Evolutionary conservation across 208 protist species (phyloP).

Genomic region (Wallacemonas sp.): DNA sequence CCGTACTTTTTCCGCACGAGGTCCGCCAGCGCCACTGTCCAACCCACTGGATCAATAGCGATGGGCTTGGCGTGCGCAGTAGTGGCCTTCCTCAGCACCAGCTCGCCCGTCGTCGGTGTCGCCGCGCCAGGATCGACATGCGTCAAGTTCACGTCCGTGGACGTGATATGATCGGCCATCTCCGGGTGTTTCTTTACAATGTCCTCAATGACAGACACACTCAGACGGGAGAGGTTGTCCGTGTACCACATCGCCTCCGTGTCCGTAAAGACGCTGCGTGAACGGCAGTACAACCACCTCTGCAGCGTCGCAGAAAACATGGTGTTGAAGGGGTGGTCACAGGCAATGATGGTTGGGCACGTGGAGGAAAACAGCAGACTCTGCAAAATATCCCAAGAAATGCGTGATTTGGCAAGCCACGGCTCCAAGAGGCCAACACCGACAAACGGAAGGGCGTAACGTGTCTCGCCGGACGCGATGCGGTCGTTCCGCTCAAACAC

Average conservation of each 20-base stretch:
- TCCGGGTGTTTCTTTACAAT: conserved; percentile 47
- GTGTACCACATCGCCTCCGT: conserved; percentile 70
- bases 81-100: background rate
- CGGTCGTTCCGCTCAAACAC: conserved; percentile 63
- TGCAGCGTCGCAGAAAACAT: conserved; percentile 59
- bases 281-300: conserved; percentile 67
- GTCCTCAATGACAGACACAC: conserved; percentile 54
- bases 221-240: conserved; percentile 73
- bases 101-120: background rate
- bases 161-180: conserved; percentile 52
- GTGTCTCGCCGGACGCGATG: conserved; percentile 56
- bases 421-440: conserved; percentile 78
- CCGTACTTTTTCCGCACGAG: conserved; percentile 48
- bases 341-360: conserved; percentile 54
- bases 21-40: conserved; percentile 65
- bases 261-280: conserved; percentile 36
- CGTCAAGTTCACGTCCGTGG: conserved; percentile 24
- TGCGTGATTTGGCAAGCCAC: conserved; percentile 30
- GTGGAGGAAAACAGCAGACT: conserved; percentile 34
- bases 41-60: conserved; percentile 72
- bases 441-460: conserved; percentile 62
- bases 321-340: conserved; percentile 58
- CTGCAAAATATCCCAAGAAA: conserved; percentile 43
- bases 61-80: conserved; percentile 62
- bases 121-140: background rate